Evolutionary conservation across 352 stramenopile species (phyloP).

Genomic region (Globisporangium paroecandrum): DNA sequence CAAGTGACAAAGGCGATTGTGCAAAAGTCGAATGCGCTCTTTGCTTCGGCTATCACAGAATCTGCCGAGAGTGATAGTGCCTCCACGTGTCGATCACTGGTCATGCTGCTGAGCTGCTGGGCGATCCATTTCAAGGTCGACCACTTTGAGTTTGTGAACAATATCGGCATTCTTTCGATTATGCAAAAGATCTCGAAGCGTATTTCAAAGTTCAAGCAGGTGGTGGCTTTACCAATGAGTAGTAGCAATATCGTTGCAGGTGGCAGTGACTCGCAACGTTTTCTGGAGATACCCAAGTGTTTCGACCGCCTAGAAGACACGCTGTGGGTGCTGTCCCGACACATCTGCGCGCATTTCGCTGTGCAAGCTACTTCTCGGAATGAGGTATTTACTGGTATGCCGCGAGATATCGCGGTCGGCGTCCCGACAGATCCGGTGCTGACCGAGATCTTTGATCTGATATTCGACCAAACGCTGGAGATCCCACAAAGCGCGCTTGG

Average conservation of each 20-base stretch:
- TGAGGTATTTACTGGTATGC: not conserved
- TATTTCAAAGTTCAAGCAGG: not conserved
- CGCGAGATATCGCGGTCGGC: not conserved
- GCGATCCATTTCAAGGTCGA: slow-evolving; percentile 32
- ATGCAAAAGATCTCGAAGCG: slow-evolving; percentile 29
- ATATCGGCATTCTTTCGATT: slow-evolving; percentile 38
- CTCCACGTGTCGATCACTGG: slow-evolving; percentile 14
- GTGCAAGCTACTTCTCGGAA: not conserved
- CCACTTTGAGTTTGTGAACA: slow-evolving; percentile 52
- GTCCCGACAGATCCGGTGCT: slow-evolving; percentile 9
- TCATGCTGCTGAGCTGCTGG: slow-evolving; percentile 39
- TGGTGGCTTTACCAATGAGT: not conserved
- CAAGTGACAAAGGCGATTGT: slow-evolving; percentile 37
- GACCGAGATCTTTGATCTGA: slow-evolving; percentile 4
- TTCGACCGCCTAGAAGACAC: slow-evolving; percentile 22
- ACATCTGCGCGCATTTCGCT: slow-evolving; percentile 42
- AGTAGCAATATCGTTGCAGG: not conserved
- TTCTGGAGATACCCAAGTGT: slow-evolving; percentile 3
- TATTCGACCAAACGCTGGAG: slow-evolving; percentile 7
- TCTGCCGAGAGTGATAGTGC: not conserved
- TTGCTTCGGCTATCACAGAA: not conserved
- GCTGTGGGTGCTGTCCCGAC: slow-evolving; percentile 36
- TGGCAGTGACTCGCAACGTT: not conserved
- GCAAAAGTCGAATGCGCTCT: slow-evolving; percentile 20
- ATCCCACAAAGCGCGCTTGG: not conserved